phyloP scores from a whole-genome alignment of 352 stramenopile genomes.

The Thalassiosira livingstoniorum region DNA sequence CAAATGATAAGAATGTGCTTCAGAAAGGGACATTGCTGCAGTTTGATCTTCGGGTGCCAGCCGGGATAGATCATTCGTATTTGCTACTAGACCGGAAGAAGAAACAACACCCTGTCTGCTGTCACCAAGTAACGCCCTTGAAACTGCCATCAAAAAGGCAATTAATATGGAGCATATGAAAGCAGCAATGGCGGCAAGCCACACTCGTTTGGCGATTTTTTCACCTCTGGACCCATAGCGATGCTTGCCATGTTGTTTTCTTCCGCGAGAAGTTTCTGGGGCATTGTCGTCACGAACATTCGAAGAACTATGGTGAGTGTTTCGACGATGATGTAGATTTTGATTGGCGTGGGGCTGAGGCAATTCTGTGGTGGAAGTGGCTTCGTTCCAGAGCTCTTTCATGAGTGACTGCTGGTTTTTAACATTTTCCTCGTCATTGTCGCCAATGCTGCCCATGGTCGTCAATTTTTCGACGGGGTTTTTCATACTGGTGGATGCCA shows the following conservation, averaged over 20 bases:
- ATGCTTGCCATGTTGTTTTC: neutral
- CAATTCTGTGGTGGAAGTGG: slow-evolving; percentile 45
- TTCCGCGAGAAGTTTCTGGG: neutral
- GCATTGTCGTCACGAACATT: neutral
- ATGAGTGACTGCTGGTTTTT: slow-evolving; percentile 21
- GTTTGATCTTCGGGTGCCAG: slow-evolving; percentile 34
- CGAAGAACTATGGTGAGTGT: neutral
- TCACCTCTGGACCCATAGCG: neutral
- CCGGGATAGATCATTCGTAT: slow-evolving; percentile 1
- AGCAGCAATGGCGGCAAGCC: slow-evolving; percentile 39
- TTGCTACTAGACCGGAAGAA: too few species aligned
- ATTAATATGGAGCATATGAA: slow-evolving; percentile 31
- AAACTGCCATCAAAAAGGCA: too few species aligned
- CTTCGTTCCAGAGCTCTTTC: slow-evolving; percentile 40
- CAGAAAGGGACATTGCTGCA: slow-evolving; percentile 42
- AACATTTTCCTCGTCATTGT: slow-evolving; percentile 10
- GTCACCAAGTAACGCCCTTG: slow-evolving; percentile 13
- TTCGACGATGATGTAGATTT: slow-evolving; percentile 14
- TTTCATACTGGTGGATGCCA: too few species aligned
- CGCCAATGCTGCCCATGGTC: too few species aligned
- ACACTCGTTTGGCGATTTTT: slow-evolving; percentile 45
- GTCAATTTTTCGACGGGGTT: too few species aligned
- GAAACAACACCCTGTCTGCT: too few species aligned
- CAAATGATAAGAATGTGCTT: slow-evolving; percentile 37
- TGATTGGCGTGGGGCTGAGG: slow-evolving; percentile 27